Evolutionary conservation across 192 early-diverging fungal species (phyloP), one percentile per base, ranked within the genome.

Genomic region (Backusella tarrabulga): DNA sequence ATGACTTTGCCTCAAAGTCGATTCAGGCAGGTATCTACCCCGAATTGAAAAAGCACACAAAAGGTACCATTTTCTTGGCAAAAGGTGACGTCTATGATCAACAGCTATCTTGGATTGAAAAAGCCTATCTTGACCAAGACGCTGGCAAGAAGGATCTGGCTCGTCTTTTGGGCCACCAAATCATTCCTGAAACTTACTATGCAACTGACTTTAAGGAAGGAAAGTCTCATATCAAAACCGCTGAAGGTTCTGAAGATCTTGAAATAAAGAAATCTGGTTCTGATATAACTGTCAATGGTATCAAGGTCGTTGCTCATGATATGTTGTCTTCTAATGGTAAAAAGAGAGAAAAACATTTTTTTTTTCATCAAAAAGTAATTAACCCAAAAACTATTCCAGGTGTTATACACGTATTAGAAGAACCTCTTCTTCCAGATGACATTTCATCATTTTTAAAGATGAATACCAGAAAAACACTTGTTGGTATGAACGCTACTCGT

Each of bases 401-500:
- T 63, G 81, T 76, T 23, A 77, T 93, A 15, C 83, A 82, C 35
- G n/a, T 76, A 19, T 56, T 74, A 23, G 79, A 80, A 34, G 35
- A 68, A 15, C 40, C 74, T 3, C 38, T 76, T 21, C 15, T 80
- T 23, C 79, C 79, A 17, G 46, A 75, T 29, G 54, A 80, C 1
- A 14, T 46, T 19, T 19, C 41, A 8, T 50, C 71, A 35, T 72
- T 72, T 60, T 23, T 72, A 14, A 75, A 68, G 14, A 67, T 80
- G n/a, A 41, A 72, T 67, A 23, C 68, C 4, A 68, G 79, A 35
- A 76, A 80, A 32, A 42, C 67, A 11, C 34, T 95, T 38, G 80
- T 90, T 41, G 93, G 91, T 4, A 80, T 95, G 56, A 91, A 91
- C 73, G 89, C 91, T 1, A 92, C 92, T 9, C 79, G 76, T 38